A percentile compares a stretch with the other conserved stretches of the same genome.
Conservation (phyloP, 2,329 filamentous ascomycete species). For the Tolypocladium tropicale region DNA sequence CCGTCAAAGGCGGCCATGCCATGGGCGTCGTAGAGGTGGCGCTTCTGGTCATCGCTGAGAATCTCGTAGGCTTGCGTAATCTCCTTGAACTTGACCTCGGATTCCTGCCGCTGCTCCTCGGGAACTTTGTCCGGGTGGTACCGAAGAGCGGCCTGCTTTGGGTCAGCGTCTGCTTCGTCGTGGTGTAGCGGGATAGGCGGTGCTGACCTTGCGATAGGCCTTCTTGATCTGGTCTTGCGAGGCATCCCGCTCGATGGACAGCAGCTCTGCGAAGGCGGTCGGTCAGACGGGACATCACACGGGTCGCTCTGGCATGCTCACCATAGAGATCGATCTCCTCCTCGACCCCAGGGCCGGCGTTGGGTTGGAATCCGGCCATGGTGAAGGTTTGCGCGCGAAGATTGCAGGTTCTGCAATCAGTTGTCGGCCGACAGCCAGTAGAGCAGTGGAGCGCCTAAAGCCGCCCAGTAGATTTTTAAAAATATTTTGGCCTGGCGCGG, state of each 20-base stretch:
- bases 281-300: slow-evolving; percentile 1
- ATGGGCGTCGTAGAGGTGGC: slow-evolving; percentile 82
- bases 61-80: slow-evolving; percentile 96
- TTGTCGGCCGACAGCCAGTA: neutral
- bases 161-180: slow-evolving; percentile 5
- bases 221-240: slow-evolving; percentile 81
- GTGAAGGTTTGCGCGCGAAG: neutral
- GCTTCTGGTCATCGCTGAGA: slow-evolving; percentile 89
- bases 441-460: neutral
- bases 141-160: slow-evolving; percentile 62
- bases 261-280: slow-evolving; percentile 49
- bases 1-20: slow-evolving; percentile 95
- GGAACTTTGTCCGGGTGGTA: slow-evolving; percentile 95
- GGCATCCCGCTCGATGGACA: slow-evolving; percentile 63
- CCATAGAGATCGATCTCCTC: slow-evolving; percentile 53
- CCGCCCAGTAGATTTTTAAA: neutral
- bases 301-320: slow-evolving; percentile 19
- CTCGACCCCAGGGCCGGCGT: slow-evolving; percentile 11
- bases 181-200: slow-evolving; percentile 1
- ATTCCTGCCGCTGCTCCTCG: slow-evolving; percentile 71
- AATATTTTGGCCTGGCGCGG: slow-evolving; percentile 3
- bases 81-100: slow-evolving; percentile 86
- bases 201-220: slow-evolving; percentile 79
- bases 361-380: neutral
- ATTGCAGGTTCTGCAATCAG: neutral